A percentile compares a stretch with the other conserved stretches of the same genome.
Evolutionary conservation across 2,329 filamentous ascomycete genomes (phyloP).

Genomic region (Epichloe typhina): DNA sequence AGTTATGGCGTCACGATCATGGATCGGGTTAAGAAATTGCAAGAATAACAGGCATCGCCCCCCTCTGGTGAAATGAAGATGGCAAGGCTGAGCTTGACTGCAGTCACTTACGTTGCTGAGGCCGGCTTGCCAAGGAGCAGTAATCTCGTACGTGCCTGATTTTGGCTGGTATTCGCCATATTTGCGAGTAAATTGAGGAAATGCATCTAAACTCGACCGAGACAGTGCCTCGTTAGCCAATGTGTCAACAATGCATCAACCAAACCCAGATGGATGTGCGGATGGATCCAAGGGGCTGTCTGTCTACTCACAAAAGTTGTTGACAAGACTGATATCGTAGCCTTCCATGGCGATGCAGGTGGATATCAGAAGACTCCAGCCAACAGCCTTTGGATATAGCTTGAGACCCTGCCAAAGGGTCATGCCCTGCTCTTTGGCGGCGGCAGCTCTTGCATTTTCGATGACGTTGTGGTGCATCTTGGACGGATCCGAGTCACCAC

Average conservation of each 20-base stretch:
- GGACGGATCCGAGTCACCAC: conserved; percentile 9
- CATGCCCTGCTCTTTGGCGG: conserved; percentile 55
- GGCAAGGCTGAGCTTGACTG: background rate
- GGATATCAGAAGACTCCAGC: conserved; percentile 76
- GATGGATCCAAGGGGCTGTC: background rate
- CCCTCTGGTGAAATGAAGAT: background rate
- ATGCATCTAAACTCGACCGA: conserved; percentile 27
- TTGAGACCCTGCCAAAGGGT: conserved; percentile 62
- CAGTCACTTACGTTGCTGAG: conserved; percentile 35
- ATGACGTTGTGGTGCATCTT: conserved; percentile 19
- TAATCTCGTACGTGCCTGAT: conserved; percentile 37
- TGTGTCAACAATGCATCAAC: too few species aligned
- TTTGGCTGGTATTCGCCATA: conserved; percentile 35
- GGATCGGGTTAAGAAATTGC: background rate
- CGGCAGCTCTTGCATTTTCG: conserved; percentile 28
- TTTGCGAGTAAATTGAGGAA: conserved; percentile 43
- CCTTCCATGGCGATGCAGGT: conserved; percentile 88
- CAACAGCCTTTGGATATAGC: conserved; percentile 76
- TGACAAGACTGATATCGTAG: conserved; percentile 70
- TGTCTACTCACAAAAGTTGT: conserved; percentile 53
- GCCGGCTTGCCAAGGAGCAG: conserved; percentile 49
- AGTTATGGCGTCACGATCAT: background rate
- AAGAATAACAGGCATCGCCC: background rate
- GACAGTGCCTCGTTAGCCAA: background rate
- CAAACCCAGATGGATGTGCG: too few species aligned